Evolutionary conservation across 768 basidiomycete species (phyloP), one percentile per base, ranked within the genome.

Genomic region (Crassisporium funariophilum): DNA sequence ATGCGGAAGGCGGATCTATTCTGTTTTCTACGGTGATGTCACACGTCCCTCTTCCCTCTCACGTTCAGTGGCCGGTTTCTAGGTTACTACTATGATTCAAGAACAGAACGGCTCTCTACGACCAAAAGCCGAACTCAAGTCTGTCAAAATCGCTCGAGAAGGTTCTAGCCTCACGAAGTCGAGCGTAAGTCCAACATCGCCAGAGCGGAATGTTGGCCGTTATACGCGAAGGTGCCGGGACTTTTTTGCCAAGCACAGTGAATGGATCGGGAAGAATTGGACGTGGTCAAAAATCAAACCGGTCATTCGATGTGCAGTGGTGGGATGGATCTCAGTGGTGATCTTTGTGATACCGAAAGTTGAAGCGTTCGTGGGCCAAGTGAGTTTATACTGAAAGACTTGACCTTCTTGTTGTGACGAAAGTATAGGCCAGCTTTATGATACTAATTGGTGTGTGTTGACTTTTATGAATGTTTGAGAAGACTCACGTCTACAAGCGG

Each of bases 251-350:
- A 33, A 22, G 4, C 37, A 53, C 23, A 43, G 59, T 20, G 58
- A 63, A 23, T 89, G 86, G 87, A 76, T 86, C 16, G 69, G 73
- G 2, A 67, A 63, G 12, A 86, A 83, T 47, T 76, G 69, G 62
- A 78, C 66, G 0, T 82, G 78, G 76, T 64, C 77, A 13, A 82
- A 79, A 55, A 48, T 82, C 54, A 85, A 84, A 63, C 82, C 84
- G 3, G 78, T 75, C 8, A 66, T 89, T 29, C 79, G 88, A 44
- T 79, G 79, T 51, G 77, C 84, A 10, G 41, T 83, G 31, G 70
- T 79, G 1, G 85, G 76, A 13, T 90, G 85, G 84, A 52, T 85
- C 1, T 69, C 80, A 15, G 60, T 76, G 0, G 58, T 88, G 8
- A 57, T 88, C 3, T 81, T 88, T 58, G 62, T 85, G 12, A 79